Conservation (phyloP, 345 rosid genomes). For the Microcos paniculata region DNA sequence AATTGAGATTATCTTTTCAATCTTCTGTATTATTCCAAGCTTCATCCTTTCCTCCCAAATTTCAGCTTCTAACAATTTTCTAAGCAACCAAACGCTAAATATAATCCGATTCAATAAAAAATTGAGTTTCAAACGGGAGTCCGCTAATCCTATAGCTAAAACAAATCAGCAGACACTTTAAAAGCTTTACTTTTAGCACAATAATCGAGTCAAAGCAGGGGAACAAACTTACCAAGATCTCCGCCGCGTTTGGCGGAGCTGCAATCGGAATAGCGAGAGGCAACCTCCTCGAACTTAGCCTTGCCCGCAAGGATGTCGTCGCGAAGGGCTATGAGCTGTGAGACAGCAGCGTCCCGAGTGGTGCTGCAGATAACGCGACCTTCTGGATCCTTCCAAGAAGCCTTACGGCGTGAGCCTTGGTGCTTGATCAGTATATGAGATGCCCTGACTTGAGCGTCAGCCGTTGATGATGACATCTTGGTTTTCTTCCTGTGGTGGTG, state of each 20-base stretch:
- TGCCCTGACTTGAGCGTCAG: constrained; percentile 63
- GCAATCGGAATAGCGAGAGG: constrained; percentile 82
- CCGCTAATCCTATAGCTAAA: background rate
- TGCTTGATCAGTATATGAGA: constrained; percentile 95
- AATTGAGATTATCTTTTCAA: background rate
- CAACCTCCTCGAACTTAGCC: constrained; percentile 74
- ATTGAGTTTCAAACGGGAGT: background rate
- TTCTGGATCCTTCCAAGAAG: constrained; percentile 98
- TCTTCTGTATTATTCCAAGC: background rate
- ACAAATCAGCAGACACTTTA: background rate
- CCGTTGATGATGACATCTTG: constrained; percentile 44
- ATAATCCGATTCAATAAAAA: background rate
- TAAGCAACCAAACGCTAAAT: background rate
- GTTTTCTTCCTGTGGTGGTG: constrained; percentile 29
- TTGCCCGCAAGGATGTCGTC: constrained; percentile 81
- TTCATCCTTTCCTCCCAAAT: background rate
- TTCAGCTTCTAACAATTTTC: background rate
- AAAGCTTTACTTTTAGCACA: background rate
- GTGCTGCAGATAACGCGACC: constrained; percentile 68
- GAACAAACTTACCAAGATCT: constrained; percentile 65
- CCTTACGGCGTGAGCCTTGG: constrained; percentile 87
- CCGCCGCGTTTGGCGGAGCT: constrained; percentile 99
- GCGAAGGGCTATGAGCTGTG: constrained; percentile 65
- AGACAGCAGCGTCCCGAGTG: constrained; percentile 68
- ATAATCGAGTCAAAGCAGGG: background rate